Percentiles rank a stretch among this genome's conserved stretches.
These are phyloP conservation scores for Trichopus zeylanicus DNA, from an alignment of 116 monocot species.

Conservation along the genomic window DNA sequence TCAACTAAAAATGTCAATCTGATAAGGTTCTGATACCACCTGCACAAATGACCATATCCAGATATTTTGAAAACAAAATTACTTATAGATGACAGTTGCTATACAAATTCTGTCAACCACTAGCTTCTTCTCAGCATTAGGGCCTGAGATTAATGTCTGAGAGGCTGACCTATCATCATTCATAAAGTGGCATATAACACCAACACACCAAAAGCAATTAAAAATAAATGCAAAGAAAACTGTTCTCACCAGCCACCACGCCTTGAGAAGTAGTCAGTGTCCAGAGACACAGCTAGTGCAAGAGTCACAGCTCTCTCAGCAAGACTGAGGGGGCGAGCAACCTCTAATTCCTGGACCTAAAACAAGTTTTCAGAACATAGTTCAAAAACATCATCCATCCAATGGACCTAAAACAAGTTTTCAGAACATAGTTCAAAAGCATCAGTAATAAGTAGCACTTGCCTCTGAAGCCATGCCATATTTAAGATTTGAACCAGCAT, in stretches of 20 bases:
- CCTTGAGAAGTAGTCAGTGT: conserved; percentile 90
- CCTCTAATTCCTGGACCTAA: conserved; percentile 61
- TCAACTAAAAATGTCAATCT: too few species aligned
- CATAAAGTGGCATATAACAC: neutral
- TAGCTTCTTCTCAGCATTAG: too few species aligned
- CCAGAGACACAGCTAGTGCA: conserved; percentile 89
- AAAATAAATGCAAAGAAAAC: neutral
- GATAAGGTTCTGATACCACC: too few species aligned
- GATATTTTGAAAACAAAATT: too few species aligned
- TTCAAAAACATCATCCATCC: neutral
- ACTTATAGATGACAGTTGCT: too few species aligned
- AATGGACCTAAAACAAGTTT: neutral
- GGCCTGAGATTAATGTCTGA: neutral
- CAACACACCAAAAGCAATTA: neutral
- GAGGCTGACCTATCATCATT: neutral
- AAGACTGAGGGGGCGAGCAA: conserved; percentile 51
- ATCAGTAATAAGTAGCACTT: conserved; percentile 10
- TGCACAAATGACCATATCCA: too few species aligned
- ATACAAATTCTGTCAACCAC: too few species aligned
- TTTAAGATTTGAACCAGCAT: conserved; percentile 15
- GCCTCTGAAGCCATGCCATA: conserved; percentile 29
- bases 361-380: neutral
- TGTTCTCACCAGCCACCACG: conserved; percentile 68
- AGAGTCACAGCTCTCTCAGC: conserved; percentile 81
- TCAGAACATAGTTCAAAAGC: neutral